phyloP scores from a whole-genome alignment of 352 stramenopile species.

The Elongisporangium prolatum region DNA sequence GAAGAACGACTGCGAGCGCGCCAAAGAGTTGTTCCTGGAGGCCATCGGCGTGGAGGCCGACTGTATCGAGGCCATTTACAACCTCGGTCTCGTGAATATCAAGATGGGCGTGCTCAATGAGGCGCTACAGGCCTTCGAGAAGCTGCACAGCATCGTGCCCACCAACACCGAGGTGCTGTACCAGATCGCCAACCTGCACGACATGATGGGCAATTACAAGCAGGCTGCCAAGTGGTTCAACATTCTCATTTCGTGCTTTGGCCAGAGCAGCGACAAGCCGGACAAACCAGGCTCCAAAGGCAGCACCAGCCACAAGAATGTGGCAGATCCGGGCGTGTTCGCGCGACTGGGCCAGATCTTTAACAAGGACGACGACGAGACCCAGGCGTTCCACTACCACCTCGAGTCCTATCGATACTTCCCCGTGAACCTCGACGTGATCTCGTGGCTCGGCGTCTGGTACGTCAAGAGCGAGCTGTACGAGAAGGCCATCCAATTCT shows the following conservation, averaged over 20 bases:
- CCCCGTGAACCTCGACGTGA: slow-evolving; percentile 95
- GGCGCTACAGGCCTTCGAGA: slow-evolving; percentile 95
- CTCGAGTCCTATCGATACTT: slow-evolving; percentile 94
- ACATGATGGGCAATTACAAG: slow-evolving; percentile 87
- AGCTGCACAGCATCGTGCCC: slow-evolving; percentile 94
- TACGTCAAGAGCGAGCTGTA: slow-evolving; percentile 97
- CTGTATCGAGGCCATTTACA: slow-evolving; percentile 96
- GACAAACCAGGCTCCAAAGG: slow-evolving; percentile 22
- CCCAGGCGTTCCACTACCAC: slow-evolving; percentile 95
- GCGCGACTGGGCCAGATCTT: slow-evolving; percentile 92
- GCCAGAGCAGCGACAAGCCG: slow-evolving; percentile 64
- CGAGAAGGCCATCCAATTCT: slow-evolving; percentile 96
- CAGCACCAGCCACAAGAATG: slow-evolving; percentile 47
- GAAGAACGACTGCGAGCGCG: slow-evolving; percentile 89
- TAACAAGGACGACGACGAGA: slow-evolving; percentile 92
- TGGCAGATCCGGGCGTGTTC: slow-evolving; percentile 73
- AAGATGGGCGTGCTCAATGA: slow-evolving; percentile 88
- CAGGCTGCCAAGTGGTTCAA: slow-evolving; percentile 93
- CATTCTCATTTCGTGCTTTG: slow-evolving; percentile 91
- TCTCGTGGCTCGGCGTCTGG: slow-evolving; percentile 95
- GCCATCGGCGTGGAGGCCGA: slow-evolving; percentile 92
- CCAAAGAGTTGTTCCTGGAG: slow-evolving; percentile 96
- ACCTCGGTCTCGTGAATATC: slow-evolving; percentile 90
- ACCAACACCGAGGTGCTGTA: slow-evolving; percentile 92
- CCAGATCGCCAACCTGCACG: slow-evolving; percentile 94